phyloP scores from a whole-genome alignment of 2,329 filamentous ascomycete genomes.

The Aquanectria penicillioides region DNA sequence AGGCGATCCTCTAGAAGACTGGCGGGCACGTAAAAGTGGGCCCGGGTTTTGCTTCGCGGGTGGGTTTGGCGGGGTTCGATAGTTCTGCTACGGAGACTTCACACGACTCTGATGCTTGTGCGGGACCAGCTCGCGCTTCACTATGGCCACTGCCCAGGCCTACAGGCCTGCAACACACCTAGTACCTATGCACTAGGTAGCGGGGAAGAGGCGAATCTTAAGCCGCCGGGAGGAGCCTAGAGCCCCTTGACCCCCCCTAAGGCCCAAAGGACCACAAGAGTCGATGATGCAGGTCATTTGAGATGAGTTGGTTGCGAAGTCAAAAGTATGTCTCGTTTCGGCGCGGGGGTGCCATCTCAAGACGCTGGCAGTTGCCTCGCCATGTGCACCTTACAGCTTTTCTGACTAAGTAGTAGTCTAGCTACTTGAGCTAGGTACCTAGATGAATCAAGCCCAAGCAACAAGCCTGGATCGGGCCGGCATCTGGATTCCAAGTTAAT shows the following conservation, averaged over 20 bases:
- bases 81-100: not conserved
- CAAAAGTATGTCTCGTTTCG: slow-evolving; percentile 5
- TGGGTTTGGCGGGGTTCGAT: slow-evolving; percentile 6
- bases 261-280: no score
- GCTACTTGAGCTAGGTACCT: no score
- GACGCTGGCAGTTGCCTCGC: not conserved
- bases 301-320: slow-evolving; percentile 6
- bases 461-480: not conserved
- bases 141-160: no score
- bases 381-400: not conserved
- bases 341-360: no score
- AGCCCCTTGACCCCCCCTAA: no score
- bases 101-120: no score
- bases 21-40: slow-evolving; percentile 19
- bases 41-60: not conserved
- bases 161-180: no score
- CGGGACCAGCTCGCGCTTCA: no score
- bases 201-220: no score
- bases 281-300: slow-evolving; percentile 9
- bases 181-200: no score
- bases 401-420: not conserved
- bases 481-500: not conserved
- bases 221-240: no score
- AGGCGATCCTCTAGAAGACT: slow-evolving; percentile 17
- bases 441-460: no score